phyloP scores from a whole-genome alignment of 495 filamentous ascomycete genomes.

The Apiosordaria backusii region DNA sequence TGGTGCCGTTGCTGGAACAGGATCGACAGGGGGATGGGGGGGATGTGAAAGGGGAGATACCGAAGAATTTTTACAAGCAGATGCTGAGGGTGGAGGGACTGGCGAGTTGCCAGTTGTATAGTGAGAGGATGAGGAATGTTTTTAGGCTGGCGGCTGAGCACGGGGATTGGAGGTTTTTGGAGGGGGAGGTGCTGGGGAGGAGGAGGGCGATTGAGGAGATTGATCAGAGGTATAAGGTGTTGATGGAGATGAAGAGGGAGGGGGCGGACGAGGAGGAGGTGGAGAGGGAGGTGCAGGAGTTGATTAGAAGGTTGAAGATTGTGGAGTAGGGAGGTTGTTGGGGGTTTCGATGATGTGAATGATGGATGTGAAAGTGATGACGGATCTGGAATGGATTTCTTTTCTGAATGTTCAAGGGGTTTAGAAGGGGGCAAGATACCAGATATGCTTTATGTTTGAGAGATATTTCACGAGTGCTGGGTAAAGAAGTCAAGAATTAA shows the following conservation, averaged over 20 bases:
- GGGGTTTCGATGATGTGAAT: too few species aligned
- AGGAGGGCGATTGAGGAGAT: slow-evolving; percentile 35
- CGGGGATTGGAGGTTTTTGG: slow-evolving; percentile 55
- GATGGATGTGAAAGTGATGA: not conserved
- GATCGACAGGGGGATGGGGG: slow-evolving; percentile 35
- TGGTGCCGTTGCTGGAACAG: slow-evolving; percentile 57
- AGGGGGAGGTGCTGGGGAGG: slow-evolving; percentile 47
- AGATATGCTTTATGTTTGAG: not conserved
- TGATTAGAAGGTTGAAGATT: slow-evolving; percentile 20
- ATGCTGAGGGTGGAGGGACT: slow-evolving; percentile 42
- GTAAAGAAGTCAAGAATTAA: not conserved
- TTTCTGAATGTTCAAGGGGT: not conserved
- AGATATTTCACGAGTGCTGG: not conserved
- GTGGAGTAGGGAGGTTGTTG: slow-evolving; percentile 1
- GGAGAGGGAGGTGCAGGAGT: slow-evolving; percentile 36
- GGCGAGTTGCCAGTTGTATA: slow-evolving; percentile 69
- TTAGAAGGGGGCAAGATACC: not conserved
- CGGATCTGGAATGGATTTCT: not conserved
- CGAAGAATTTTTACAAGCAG: slow-evolving; percentile 54
- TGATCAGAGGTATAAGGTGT: slow-evolving; percentile 27
- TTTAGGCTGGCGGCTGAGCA: slow-evolving; percentile 58
- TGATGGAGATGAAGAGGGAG: slow-evolving; percentile 37
- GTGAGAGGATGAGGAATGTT: slow-evolving; percentile 64
- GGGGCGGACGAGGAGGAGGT: slow-evolving; percentile 45
- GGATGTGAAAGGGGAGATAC: slow-evolving; percentile 46